Conservation (phyloP, 352 stramenopile species). For the Globisporangium parvum region DNA sequence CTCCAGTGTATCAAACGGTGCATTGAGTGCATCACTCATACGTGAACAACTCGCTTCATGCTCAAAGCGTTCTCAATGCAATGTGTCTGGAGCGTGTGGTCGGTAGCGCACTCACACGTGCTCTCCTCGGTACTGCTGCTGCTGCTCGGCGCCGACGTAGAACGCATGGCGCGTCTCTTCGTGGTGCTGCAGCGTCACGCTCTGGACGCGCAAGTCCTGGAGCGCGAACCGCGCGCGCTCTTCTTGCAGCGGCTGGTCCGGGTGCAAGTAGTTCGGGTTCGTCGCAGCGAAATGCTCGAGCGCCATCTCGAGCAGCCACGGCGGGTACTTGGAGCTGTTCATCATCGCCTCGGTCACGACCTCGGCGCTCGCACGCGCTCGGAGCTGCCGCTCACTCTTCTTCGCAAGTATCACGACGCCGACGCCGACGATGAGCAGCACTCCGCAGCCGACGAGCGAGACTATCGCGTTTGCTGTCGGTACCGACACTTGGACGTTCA, state of each 20-base stretch:
- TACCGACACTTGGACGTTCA: slow-evolving; percentile 10
- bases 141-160: neutral
- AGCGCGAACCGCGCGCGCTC: neutral
- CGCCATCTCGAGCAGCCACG: slow-evolving; percentile 2
- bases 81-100: too few species aligned
- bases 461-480: slow-evolving; percentile 5
- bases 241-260: neutral
- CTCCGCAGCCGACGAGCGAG: slow-evolving; percentile 2
- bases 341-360: slow-evolving; percentile 5
- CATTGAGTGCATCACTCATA: too few species aligned
- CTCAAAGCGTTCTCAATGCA: too few species aligned
- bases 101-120: too few species aligned
- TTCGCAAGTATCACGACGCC: neutral
- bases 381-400: neutral
- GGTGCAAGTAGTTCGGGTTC: neutral
- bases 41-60: too few species aligned
- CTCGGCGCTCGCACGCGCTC: slow-evolving; percentile 2
- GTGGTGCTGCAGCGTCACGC: neutral
- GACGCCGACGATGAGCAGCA: neutral
- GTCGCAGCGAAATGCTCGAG: neutral
- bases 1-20: too few species aligned
- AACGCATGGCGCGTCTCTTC: neutral
- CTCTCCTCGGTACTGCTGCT: too few species aligned
- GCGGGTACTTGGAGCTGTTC: slow-evolving; percentile 9
- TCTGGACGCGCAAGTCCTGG: slow-evolving; percentile 6